Percentiles rank a stretch among this genome's conserved stretches.
Evolutionary conservation across 768 basidiomycete genomes (phyloP).

Genomic region (Mycena capillaripes): DNA sequence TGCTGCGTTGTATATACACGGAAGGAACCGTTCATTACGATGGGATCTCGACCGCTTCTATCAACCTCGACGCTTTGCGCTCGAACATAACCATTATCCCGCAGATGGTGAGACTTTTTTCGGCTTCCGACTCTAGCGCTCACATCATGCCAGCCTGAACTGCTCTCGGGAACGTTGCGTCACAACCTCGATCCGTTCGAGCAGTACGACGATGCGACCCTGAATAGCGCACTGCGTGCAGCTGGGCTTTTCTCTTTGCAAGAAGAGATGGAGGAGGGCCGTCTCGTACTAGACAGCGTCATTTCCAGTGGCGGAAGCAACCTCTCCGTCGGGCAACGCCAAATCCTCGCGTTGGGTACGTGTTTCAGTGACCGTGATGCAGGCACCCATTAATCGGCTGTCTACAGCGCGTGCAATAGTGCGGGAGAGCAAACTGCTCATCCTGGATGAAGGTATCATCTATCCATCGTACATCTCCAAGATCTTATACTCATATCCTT

Average conservation of each 20-base stretch:
- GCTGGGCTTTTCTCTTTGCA: constrained; percentile 51
- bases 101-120: constrained; percentile 50
- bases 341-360: constrained; percentile 68
- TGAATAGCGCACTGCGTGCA: constrained; percentile 63
- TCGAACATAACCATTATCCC: constrained; percentile 71
- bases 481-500: constrained; percentile 52
- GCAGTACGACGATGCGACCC: constrained; percentile 66
- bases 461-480: not conserved
- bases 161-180: constrained; percentile 42
- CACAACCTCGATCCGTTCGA: constrained; percentile 39
- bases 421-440: constrained; percentile 64
- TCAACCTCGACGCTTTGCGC: constrained; percentile 70
- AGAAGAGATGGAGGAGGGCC: constrained; percentile 45
- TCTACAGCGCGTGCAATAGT: constrained; percentile 71
- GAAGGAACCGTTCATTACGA: constrained; percentile 69
- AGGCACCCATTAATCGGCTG: constrained; percentile 39
- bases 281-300: constrained; percentile 59
- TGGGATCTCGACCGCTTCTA: constrained; percentile 56
- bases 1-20: constrained; percentile 68
- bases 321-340: constrained; percentile 51
- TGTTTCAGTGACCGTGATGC: not conserved
- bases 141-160: constrained; percentile 44
- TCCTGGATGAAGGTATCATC: constrained; percentile 59
- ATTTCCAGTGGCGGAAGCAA: constrained; percentile 76
- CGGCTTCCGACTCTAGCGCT: not conserved